Conservation (phyloP, 768 basidiomycete genomes). For the Xerocomellus intermedius region DNA sequence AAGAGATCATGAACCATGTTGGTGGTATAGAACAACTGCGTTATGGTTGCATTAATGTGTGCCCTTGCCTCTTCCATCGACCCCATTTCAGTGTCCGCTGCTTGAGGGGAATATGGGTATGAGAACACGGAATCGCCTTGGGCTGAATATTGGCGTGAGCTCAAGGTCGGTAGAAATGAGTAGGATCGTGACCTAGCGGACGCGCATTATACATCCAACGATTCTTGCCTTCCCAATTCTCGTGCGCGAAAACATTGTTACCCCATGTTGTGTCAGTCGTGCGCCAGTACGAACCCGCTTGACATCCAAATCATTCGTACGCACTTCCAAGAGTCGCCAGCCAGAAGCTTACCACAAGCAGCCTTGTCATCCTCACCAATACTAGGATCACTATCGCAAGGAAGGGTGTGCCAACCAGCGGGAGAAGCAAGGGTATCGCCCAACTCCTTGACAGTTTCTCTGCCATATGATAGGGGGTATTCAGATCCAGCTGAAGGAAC, state of each 20-base stretch:
- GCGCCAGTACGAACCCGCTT: constrained; percentile 40
- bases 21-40: constrained; percentile 86
- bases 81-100: constrained; percentile 48
- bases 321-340: too few relatives aligned
- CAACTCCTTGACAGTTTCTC: constrained; percentile 53
- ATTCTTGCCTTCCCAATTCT: constrained; percentile 83
- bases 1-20: constrained; percentile 82
- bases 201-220: constrained; percentile 72
- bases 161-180: background rate
- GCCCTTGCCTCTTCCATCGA: constrained; percentile 69
- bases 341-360: constrained; percentile 8
- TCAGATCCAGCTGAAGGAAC: background rate
- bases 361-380: constrained; percentile 9
- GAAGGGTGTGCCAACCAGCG: constrained; percentile 88
- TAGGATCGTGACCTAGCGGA: constrained; percentile 47
- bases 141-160: constrained; percentile 5
- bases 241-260: constrained; percentile 92
- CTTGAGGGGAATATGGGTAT: constrained; percentile 71
- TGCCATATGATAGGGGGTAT: constrained; percentile 24
- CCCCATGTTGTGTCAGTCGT: constrained; percentile 84
- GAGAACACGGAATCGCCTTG: constrained; percentile 46
- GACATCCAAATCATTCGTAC: constrained; percentile 9
- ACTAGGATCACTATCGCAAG: constrained; percentile 64
- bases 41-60: constrained; percentile 83
- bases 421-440: constrained; percentile 81